Evolutionary conservation across 305 asterid genomes (phyloP), one percentile per base, ranked within the genome.

Genomic region (Fraxinus baroniana): DNA sequence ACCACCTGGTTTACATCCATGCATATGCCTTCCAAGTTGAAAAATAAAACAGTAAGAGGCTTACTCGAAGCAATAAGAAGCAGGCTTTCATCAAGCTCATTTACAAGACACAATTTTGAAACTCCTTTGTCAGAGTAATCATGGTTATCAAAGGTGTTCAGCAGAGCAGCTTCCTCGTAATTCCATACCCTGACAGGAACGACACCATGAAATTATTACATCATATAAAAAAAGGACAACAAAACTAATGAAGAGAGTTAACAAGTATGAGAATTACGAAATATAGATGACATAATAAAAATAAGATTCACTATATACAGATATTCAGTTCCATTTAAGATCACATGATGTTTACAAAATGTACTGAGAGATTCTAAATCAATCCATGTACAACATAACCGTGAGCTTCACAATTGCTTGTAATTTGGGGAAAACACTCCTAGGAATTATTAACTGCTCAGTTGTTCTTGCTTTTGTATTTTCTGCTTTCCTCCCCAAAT

Each of bases 61-160:
- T 87, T 93, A 94, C 99, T 93, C 88, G 99, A 97, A 79, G 98
- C 99, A 86, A 94, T 95, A 83, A 97, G 98, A 83, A 97, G 98
- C 92, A 97, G 84, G 88, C 94, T 91, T 83, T 94, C 99, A 44
- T 93, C 97, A 83, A 97, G 91, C 87, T 97, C 98, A 86, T 97
- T 94, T 79, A 97, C 89, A 82, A 97, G 97, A 87, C 98, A 97
- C 33, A 97, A 89, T 90, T 97, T 97, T 76, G 99, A 94, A 85
- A 94, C 87, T 83, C 98, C 98, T 89, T 90, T 93, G 77, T 94
- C 99, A 68, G 97, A 97, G 90, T 89, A 92, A 86, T 90, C 93
- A 88, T 97, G 98, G 90, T 97, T 97, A 79, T 89, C 92, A 82
- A 94, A 97, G 88, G 95, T 91, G 88, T 97, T 94, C n/a, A 97